Base-by-base conservation (phyloP, 2,329 filamentous ascomycete genomes). In the Zarea fungicola region DNA sequence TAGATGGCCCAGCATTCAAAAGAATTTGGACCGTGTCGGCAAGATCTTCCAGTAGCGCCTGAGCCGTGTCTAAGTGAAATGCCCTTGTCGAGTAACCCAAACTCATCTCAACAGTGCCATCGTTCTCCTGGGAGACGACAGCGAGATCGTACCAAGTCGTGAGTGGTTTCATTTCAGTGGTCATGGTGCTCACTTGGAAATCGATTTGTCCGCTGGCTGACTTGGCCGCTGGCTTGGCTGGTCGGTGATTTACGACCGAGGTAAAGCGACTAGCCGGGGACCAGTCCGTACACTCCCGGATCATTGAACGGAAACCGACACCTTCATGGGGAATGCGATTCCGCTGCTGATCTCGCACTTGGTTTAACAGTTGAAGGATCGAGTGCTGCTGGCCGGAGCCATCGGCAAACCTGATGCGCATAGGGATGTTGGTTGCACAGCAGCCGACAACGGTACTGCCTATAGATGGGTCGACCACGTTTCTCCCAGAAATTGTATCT, bases 71-170 rank as follows among this genome's bases (percentile, higher is more conserved):
- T 6, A 37, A 21, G 13, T 48, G n/a, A 29, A 48, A 48, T 22
- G 45, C 25, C 18, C 14, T 16, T 16, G 36, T 41, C 25, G 45
- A 31, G 45, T 48, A 48, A 25, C 45, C 45, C n/a, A 48, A 22
- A 28, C 37, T 41, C 11, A 48, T 22, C 21, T 32, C 29, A 26
- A 41, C 36, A 34, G 28, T 23, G 21, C 36, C 36, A 26, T 41
- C 45, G 26, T 32, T 34, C 37, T 48, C 45, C 28, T 35, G 14
- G 37, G 45, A 48, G 36, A 48, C 21, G 25, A 48, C 37, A 37
- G 45, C 45, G 18, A 48, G 45, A 34, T 48, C 45, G 37, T 42
- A 48, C 45, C 45, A 48, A 22, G 36, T 48, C 18, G 37, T 48
- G 45, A 48, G 36, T 21, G 45, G 45, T 22, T 25, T 41, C 25